Evolutionary conservation across 2,329 filamentous ascomycete species (phyloP), one percentile per base, ranked within the genome.

Genomic region (Fusarium sublunatum): DNA sequence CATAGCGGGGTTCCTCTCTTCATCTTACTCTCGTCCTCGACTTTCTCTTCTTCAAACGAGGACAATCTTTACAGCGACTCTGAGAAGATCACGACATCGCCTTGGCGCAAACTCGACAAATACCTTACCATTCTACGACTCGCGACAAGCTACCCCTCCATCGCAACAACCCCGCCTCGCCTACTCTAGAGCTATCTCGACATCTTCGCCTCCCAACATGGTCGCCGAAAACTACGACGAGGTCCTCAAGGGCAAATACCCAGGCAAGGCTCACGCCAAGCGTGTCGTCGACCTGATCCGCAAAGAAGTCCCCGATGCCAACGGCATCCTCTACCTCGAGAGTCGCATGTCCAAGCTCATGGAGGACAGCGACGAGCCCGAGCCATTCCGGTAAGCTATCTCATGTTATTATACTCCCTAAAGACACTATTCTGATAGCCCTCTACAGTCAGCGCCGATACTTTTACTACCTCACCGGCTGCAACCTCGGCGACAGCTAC

Each of bases 381-480:
- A 88, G 71, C 92, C 88, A 24, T 97, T 97, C 76, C 86, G 92
- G 88, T 93, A 82, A 49, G 67, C 44, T 12, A 0, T 10, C 29
- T 10, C 5, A 22, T 6, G 5, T 9, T 11, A 32, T 44, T 40
- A 29, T 42, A 34, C 44, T 3, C 9, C 24, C 9, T 6, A 26
- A 9, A 13, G 4, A n/a, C 32, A n/a, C 36, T 38, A 13, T 1
- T 15, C 61, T 64, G 11, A 63, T 38, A 29, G 50, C 31, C 1
- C 29, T 25, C 6, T 9, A 43, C 67, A 93, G 92, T 65, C 93
- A 97, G 78, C 91, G 93, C 63, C 89, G 95, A 52, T 91, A 88
- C 76, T 99, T 99, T 81, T 97, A 91, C 85, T 99, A 99, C 78
- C 83, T 98, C 40, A 94, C 92, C 24, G 95, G 95, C 69, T 96